Evolutionary conservation across 2,329 filamentous ascomycete species (phyloP), one percentile per base, ranked within the genome.

Genomic region (Calonectria leucothoes): DNA sequence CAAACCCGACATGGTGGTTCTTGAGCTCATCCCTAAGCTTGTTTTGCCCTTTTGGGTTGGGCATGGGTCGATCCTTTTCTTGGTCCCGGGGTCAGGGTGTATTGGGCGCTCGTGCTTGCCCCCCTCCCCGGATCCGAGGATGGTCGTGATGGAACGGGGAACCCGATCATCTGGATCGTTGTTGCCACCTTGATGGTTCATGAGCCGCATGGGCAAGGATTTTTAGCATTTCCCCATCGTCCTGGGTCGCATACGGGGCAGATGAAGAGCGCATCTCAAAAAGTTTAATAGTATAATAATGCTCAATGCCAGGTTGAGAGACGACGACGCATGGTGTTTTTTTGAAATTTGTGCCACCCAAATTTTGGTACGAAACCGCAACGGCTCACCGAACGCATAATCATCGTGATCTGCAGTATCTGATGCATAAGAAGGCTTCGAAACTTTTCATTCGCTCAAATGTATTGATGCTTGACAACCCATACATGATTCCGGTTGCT

Each of bases 91-190:
- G 20, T 45, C 31, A 27, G 64, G 70, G 29, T 72, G 64, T n/a
- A n/a, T 20, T 55, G 37, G 25, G 39, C 49, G 29, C 51, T 23
- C 49, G 29, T 39, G 29, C 55, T 39, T 48, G 39, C n/a, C 11
- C 39, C 20, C 14, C 17, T 20, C 42, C 48, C 70, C 70, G 65
- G 37, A 57, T 42, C 70, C 65, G 65, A 69, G 12, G 11, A 37
- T 57, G 65, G 65, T 66, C 49, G 65, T 65, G 48, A 27, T 59
- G 55, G 61, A 45, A 59, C 70, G 57, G 66, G 27, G 23, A 39
- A 25, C 39, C 57, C 66, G 65, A 64, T 69, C 6, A 59, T 59
- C 70, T 72, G 45, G 35, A 65, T 64, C 55, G 14, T 14, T 6
- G 17, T 55, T 57, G 35, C 57, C 59, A 69, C 66, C 25, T 49